These are phyloP conservation scores for Hirsutella rhossiliensis DNA, from an alignment of 2,329 filamentous ascomycete species.

Conservation along the genomic window DNA sequence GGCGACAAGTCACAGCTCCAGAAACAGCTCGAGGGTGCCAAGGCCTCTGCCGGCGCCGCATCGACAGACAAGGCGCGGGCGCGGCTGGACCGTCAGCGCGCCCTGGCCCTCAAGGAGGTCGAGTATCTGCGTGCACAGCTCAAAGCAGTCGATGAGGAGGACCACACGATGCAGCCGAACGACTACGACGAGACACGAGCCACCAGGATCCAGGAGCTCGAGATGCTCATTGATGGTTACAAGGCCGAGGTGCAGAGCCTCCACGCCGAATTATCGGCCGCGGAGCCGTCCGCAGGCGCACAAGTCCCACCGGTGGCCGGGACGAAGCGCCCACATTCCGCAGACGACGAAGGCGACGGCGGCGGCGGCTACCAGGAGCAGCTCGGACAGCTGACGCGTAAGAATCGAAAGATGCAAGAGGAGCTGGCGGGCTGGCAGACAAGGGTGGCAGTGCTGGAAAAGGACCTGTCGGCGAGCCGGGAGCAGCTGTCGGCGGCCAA, in stretches of 20 bases:
- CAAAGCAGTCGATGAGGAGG: constrained; percentile 78
- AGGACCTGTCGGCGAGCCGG: constrained; percentile 59
- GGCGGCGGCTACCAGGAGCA: constrained; percentile 55
- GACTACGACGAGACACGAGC: constrained; percentile 64
- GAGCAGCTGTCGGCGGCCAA: constrained; percentile 59
- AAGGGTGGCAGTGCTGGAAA: constrained; percentile 56
- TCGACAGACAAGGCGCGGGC: constrained; percentile 56
- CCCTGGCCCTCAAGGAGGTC: constrained; percentile 79
- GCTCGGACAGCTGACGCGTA: constrained; percentile 72
- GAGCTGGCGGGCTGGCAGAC: constrained; percentile 60
- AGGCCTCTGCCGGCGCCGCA: constrained; percentile 31
- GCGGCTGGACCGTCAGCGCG: constrained; percentile 75
- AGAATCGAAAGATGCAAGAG: constrained; percentile 76
- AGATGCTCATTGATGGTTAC: constrained; percentile 79
- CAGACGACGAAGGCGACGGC: constrained; percentile 37
- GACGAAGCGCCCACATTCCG: constrained; percentile 51
- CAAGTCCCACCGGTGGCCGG: constrained; percentile 31
- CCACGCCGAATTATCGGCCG: constrained; percentile 59
- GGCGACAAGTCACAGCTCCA: constrained; percentile 53
- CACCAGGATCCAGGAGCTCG: constrained; percentile 66
- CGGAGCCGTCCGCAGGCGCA: constrained; percentile 34
- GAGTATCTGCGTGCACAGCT: constrained; percentile 90
- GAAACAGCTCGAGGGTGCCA: constrained; percentile 60
- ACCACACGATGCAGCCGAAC: constrained; percentile 73
- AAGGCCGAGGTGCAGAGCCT: constrained; percentile 66